A percentile compares a stretch with the other conserved stretches of the same genome.
phyloP scores from a whole-genome alignment of 495 filamentous ascomycete species.

The Physcia stellaris region DNA sequence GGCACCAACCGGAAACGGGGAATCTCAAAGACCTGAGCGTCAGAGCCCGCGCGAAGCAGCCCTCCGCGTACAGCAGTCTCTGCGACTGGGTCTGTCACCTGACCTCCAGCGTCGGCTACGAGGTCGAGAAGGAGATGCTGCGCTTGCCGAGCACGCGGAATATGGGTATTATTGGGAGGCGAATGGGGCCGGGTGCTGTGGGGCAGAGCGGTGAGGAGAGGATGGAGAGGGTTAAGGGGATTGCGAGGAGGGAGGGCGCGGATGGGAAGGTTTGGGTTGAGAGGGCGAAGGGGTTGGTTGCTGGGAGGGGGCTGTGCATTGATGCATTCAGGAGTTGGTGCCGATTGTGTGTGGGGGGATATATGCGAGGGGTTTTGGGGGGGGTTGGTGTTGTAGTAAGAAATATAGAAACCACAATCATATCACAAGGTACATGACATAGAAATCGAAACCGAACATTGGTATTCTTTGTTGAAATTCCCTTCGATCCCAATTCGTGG shows the following conservation, averaged over 20 bases:
- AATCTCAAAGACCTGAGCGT: constrained; percentile 29
- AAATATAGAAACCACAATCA: too few species aligned
- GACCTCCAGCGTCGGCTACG: constrained; percentile 56
- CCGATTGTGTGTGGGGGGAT: too few species aligned
- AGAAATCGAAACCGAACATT: too few species aligned
- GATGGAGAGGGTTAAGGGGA: constrained; percentile 15
- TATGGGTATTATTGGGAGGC: constrained; percentile 57
- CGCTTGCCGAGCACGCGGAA: constrained; percentile 87
- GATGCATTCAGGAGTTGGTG: constrained; percentile 5
- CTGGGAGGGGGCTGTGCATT: constrained; percentile 6
- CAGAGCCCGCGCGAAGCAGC: constrained; percentile 11
- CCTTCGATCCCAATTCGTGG: too few species aligned
- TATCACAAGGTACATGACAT: too few species aligned
- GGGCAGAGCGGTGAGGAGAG: constrained; percentile 8
- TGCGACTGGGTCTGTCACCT: constrained; percentile 30
- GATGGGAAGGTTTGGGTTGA: constrained; percentile 34
- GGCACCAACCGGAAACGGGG: constrained; percentile 25
- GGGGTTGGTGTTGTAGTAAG: too few species aligned
- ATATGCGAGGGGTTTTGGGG: too few species aligned
- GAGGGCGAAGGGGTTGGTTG: constrained; percentile 25
- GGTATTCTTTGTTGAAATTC: too few species aligned
- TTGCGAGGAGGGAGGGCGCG: constrained; percentile 29
- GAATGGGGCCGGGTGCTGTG: constrained; percentile 8
- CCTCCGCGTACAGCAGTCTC: constrained; percentile 16
- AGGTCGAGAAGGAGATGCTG: constrained; percentile 64